Conservation (phyloP, 2,329 filamentous ascomycete genomes). For the Allantophomopsis lycopodina region DNA sequence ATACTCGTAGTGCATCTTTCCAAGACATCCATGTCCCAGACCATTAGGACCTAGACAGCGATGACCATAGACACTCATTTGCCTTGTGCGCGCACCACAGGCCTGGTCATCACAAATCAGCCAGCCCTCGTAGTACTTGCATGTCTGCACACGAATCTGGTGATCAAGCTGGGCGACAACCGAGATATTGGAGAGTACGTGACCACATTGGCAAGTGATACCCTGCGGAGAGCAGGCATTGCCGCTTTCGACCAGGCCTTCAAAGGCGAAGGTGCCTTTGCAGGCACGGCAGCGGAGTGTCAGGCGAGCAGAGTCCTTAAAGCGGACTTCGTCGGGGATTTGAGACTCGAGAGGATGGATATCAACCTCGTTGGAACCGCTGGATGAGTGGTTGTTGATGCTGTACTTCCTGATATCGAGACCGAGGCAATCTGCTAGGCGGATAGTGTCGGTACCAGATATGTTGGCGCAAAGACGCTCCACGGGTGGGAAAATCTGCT, state of each 20-base stretch:
- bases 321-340: slow-evolving; percentile 82
- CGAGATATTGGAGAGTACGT: slow-evolving; percentile 52
- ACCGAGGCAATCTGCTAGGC: slow-evolving; percentile 85
- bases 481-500: slow-evolving; percentile 95
- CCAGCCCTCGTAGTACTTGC: slow-evolving; percentile 86
- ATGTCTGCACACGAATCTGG: slow-evolving; percentile 64
- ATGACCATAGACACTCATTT: slow-evolving; percentile 86
- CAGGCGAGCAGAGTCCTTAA: slow-evolving; percentile 67
- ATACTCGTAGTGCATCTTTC: slow-evolving; percentile 80
- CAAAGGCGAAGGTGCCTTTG: slow-evolving; percentile 58
- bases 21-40: slow-evolving; percentile 70
- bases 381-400: slow-evolving; percentile 42
- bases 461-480: slow-evolving; percentile 97
- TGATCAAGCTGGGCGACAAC: slow-evolving; percentile 79
- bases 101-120: slow-evolving; percentile 80
- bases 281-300: slow-evolving; percentile 71
- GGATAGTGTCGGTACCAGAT: slow-evolving; percentile 75
- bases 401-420: slow-evolving; percentile 83
- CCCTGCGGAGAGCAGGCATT: slow-evolving; percentile 59
- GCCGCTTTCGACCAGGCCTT: slow-evolving; percentile 51
- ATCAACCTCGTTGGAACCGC: slow-evolving; percentile 44
- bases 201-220: slow-evolving; percentile 60
- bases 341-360: slow-evolving; percentile 90
- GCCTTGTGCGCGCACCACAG: slow-evolving; percentile 75
- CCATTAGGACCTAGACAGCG: slow-evolving; percentile 81